phyloP scores from a whole-genome alignment of 2,329 filamentous ascomycete genomes.

The Trichoderma citrinoviride region DNA sequence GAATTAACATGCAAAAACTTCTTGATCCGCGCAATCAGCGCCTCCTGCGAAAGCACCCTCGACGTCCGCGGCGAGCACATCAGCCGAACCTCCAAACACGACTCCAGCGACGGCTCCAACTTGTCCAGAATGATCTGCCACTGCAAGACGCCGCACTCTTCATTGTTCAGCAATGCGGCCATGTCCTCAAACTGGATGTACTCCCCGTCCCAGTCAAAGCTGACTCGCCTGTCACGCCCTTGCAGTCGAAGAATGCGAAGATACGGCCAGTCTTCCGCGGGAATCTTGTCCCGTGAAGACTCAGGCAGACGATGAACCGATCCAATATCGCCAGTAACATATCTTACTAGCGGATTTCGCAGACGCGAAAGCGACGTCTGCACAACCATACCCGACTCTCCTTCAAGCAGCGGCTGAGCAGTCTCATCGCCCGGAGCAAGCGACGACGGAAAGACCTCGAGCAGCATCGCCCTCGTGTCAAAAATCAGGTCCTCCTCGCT shows the following conservation, averaged over 20 bases:
- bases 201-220: constrained; percentile 41
- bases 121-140: constrained; percentile 43
- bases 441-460: constrained; percentile 38
- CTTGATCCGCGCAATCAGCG: constrained; percentile 26
- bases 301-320: constrained; percentile 39
- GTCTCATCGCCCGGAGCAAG: not conserved
- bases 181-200: constrained; percentile 40
- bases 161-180: constrained; percentile 26
- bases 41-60: constrained; percentile 14
- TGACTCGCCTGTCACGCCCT: constrained; percentile 43
- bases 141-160: constrained; percentile 36
- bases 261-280: constrained; percentile 27
- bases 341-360: constrained; percentile 45
- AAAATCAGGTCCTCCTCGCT: constrained; percentile 38
- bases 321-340: constrained; percentile 43
- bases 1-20: constrained; percentile 28
- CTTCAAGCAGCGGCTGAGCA: constrained; percentile 29
- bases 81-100: constrained; percentile 30
- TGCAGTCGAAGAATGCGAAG: constrained; percentile 38
- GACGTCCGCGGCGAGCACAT: constrained; percentile 24
- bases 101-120: constrained; percentile 29
- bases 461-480: constrained; percentile 36
- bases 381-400: constrained; percentile 39
- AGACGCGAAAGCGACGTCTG: constrained; percentile 43
- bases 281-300: constrained; percentile 20